phyloP scores from a whole-genome alignment of 2,329 filamentous ascomycete species.

The Fusarium palustre region DNA sequence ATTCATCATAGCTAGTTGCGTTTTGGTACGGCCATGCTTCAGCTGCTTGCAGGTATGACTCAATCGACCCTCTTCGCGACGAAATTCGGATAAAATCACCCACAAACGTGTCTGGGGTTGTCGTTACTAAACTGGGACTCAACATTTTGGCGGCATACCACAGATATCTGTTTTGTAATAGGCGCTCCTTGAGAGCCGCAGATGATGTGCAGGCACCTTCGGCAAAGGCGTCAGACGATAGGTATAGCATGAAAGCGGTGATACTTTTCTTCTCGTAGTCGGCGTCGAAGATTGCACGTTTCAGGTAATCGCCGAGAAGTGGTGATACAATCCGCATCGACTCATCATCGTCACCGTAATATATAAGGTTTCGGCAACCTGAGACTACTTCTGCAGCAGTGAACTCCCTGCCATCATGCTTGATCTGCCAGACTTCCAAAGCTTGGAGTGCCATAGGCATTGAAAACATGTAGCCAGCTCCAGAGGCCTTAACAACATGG shows the following conservation, averaged over 20 bases:
- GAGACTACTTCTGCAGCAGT: not conserved
- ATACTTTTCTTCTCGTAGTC: not conserved
- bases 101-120: not conserved
- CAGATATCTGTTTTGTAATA: not conserved
- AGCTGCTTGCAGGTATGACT: constrained; percentile 13
- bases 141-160: constrained; percentile 8
- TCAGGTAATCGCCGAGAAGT: not conserved
- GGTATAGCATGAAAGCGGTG: not conserved
- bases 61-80: not conserved
- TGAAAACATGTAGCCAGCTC: not conserved
- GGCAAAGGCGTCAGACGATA: not conserved
- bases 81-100: not conserved
- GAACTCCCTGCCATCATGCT: not conserved
- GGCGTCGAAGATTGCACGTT: not conserved
- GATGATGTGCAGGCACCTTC: constrained; percentile 2
- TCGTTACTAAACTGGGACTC: not conserved
- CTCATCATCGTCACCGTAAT: not conserved
- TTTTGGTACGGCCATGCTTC: constrained; percentile 4
- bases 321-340: not conserved
- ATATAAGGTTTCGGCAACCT: not conserved
- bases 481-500: not conserved
- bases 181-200: not conserved
- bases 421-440: not conserved
- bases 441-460: constrained; percentile 8
- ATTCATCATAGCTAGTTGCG: not conserved